Evolutionary conservation across 345 rosid species (phyloP).

Genomic region (Arabidopsis thaliana): TAIR10.1 NC_003076.8:1544501-1545000

Average conservation of each 20-base stretch:
- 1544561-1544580: slow-evolving; percentile 88
- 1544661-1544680: slow-evolving; percentile 25
- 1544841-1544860: slow-evolving; percentile 74
- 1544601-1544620: slow-evolving; percentile 80
- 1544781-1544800: slow-evolving; percentile 51
- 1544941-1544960: slow-evolving; percentile 98
- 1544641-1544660: slow-evolving; percentile 58
- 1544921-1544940: slow-evolving; percentile 84
- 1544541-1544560: slow-evolving; percentile 98
- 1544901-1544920: slow-evolving; percentile 84
- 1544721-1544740: slow-evolving; percentile 15
- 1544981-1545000: slow-evolving; percentile 19
- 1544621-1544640: slow-evolving; percentile 84
- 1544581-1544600: slow-evolving; percentile 73
- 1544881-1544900: slow-evolving; percentile 93
- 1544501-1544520: not conserved
- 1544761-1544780: not conserved
- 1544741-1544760: slow-evolving; percentile 21
- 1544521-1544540: slow-evolving; percentile 90
- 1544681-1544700: slow-evolving; percentile 1
- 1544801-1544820: slow-evolving; percentile 86
- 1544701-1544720: slow-evolving; percentile 7
- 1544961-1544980: slow-evolving; percentile 98
- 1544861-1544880: slow-evolving; percentile 97
- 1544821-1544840: slow-evolving; percentile 91